These are phyloP conservation scores for Arabidopsis lyrata DNA, from an alignment of 441 rosid species.

Conservation along the genomic window DNA sequence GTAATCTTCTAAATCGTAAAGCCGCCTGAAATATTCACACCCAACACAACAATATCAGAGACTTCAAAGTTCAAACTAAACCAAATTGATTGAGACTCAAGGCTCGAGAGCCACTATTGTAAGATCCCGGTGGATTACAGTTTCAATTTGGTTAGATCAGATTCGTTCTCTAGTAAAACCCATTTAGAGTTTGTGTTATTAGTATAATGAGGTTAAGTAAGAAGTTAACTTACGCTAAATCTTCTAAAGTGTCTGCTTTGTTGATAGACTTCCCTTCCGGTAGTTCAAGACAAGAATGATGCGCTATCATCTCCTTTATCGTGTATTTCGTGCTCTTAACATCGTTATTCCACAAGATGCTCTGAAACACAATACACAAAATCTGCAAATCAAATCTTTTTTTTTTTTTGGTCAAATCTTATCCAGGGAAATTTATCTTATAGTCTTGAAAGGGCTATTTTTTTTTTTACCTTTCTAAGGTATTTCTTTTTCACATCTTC, in stretches of 20 bases:
- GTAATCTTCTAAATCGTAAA: conserved; percentile 69
- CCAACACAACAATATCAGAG: conserved; percentile 28
- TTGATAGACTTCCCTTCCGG: conserved; percentile 77
- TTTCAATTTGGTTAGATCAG: background rate
- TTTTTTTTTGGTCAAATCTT: too few relatives aligned
- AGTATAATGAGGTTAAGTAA: background rate
- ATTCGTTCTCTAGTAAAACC: background rate
- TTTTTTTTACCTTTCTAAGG: conserved; percentile 65
- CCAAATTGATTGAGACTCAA: conserved; percentile 2
- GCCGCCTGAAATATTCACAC: conserved; percentile 54
- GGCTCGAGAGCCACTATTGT: conserved; percentile 14
- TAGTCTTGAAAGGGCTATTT: background rate
- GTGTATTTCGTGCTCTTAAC: conserved; percentile 89
- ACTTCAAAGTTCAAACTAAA: background rate
- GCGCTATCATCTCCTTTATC: conserved; percentile 77
- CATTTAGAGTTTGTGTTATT: background rate
- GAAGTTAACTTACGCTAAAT: conserved; percentile 60
- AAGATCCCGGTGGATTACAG: background rate
- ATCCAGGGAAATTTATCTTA: background rate
- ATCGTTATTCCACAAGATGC: conserved; percentile 90
- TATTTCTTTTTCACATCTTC: conserved; percentile 75
- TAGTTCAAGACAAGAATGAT: conserved; percentile 81
- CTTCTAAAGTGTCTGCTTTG: conserved; percentile 76
- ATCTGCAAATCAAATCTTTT: conserved; percentile 22
- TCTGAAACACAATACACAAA: conserved; percentile 53